Evolutionary conservation across 108 stramenopile genomes (phyloP).

Genomic region (Nannochloropsis oceanica): DNA sequence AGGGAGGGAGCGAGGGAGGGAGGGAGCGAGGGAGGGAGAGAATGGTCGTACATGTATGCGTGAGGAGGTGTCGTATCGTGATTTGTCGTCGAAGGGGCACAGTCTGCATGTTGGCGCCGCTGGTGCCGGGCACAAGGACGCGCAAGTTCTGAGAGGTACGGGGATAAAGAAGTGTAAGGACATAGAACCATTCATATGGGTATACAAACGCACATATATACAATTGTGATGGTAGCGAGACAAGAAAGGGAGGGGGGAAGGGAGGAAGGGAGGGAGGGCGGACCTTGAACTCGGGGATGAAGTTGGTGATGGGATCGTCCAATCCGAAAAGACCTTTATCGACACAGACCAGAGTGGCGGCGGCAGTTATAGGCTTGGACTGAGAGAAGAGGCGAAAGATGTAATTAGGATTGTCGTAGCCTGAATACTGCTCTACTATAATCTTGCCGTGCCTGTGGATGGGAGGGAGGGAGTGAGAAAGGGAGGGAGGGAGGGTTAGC

Average conservation of each 20-base stretch:
- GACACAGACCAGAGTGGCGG: neutral
- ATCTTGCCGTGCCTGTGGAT: neutral
- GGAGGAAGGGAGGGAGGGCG: neutral
- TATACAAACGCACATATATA: too few species aligned
- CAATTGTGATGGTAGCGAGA: too few species aligned
- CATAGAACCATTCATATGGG: too few species aligned
- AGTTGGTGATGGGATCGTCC: neutral
- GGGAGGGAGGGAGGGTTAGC: too few species aligned
- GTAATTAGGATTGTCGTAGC: neutral
- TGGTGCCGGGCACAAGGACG: neutral
- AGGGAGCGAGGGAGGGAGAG: neutral
- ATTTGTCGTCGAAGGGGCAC: neutral
- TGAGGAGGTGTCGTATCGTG: neutral
- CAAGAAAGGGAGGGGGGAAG: neutral
- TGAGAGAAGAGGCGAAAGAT: neutral
- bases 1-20: neutral
- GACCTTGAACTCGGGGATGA: neutral
- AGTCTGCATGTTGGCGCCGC: neutral
- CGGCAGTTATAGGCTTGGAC: neutral
- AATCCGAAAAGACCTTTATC: neutral
- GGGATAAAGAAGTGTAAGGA: neutral
- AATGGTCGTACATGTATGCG: neutral
- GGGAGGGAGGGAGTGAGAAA: neutral
- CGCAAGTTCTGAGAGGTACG: neutral
- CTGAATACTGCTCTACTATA: neutral